phyloP scores from a whole-genome alignment of 441 rosid genomes.

The Populus hybrid region DNA sequence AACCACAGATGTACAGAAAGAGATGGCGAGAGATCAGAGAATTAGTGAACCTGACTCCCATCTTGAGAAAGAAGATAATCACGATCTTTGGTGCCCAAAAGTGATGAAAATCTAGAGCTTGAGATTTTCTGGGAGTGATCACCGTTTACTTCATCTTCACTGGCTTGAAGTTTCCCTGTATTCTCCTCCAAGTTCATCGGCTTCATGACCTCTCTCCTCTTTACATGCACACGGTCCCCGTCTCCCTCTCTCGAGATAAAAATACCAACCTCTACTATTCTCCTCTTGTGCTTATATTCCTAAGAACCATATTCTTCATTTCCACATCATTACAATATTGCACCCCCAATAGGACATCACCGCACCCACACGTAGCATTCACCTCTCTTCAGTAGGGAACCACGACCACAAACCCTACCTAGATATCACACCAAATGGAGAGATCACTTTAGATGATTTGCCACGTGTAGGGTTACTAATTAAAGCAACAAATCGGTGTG shows the following conservation, averaged over 20 bases:
- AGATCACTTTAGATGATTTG: not conserved
- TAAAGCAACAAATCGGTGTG: not conserved
- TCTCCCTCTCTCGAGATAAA: conserved; percentile 1
- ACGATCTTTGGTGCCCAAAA: conserved; percentile 46
- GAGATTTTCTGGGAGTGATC: not conserved
- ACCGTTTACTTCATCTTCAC: conserved; percentile 16
- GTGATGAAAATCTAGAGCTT: conserved; percentile 31
- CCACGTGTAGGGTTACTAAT: conserved; percentile 3
- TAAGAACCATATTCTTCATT: conserved; percentile 6
- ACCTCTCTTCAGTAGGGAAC: not conserved
- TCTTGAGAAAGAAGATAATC: conserved; percentile 46
- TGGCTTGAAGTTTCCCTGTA: not conserved
- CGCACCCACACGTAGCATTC: conserved; percentile 31
- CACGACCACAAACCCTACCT: not conserved
- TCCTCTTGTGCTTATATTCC: conserved; percentile 18
- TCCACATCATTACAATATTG: conserved; percentile 12
- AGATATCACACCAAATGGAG: not conserved
- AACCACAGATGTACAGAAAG: not conserved
- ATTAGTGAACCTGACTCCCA: conserved; percentile 34
- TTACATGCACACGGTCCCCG: not conserved
- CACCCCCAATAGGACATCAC: conserved; percentile 4
- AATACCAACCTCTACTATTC: not conserved
- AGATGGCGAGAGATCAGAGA: not conserved
- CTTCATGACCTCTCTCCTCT: conserved; percentile 12
- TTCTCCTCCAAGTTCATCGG: conserved; percentile 20